A percentile compares a stretch with the other conserved stretches of the same genome.
phyloP scores from a whole-genome alignment of 768 basidiomycete species.

The Phaeotremella skinneri region DNA sequence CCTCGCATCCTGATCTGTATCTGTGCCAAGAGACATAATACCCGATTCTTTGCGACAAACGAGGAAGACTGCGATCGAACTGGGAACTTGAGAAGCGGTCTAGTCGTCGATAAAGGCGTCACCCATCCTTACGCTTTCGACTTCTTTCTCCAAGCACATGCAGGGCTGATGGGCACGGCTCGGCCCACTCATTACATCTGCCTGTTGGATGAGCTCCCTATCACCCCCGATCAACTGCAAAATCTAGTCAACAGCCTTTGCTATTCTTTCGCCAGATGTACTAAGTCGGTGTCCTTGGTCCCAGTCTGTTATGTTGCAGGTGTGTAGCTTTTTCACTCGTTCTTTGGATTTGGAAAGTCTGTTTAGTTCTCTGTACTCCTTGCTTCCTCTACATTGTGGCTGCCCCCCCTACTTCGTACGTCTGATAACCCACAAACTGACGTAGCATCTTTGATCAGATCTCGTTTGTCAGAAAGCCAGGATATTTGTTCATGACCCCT shows the following conservation, averaged over 20 bases:
- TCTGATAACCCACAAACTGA: neutral
- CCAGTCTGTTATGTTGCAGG: constrained; percentile 50
- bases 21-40: constrained; percentile 49
- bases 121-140: constrained; percentile 50
- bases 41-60: constrained; percentile 43
- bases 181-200: constrained; percentile 50
- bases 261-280: constrained; percentile 47
- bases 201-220: constrained; percentile 40
- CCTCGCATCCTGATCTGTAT: constrained; percentile 39
- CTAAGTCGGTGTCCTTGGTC: constrained; percentile 46
- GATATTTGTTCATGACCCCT: constrained; percentile 41
- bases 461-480: constrained; percentile 49
- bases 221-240: constrained; percentile 47
- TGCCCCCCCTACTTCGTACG: neutral
- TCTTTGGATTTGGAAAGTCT: too few relatives aligned
- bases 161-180: constrained; percentile 49
- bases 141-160: constrained; percentile 50
- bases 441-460: constrained; percentile 18
- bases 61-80: constrained; percentile 34
- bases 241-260: constrained; percentile 42
- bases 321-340: too few relatives aligned
- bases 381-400: too few relatives aligned
- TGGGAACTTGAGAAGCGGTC: constrained; percentile 45
- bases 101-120: constrained; percentile 43
- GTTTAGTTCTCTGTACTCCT: too few relatives aligned